phyloP scores from a whole-genome alignment of 345 rosid species.

The Balakata baccata region DNA sequence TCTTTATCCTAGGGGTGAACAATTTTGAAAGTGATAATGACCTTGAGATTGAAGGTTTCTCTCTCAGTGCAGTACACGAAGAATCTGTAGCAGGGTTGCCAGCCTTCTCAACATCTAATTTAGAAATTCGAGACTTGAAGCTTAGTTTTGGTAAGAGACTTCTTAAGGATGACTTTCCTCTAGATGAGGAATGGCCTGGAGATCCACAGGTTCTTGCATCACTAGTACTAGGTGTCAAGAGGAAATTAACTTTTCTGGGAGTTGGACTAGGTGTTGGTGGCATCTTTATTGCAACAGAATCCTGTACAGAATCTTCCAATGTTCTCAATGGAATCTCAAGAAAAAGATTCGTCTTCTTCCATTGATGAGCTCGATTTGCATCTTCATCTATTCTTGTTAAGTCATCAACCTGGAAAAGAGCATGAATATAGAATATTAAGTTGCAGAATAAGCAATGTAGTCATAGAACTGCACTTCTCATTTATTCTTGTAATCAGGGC shows the following conservation, averaged over 20 bases:
- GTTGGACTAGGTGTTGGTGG: slow-evolving; percentile 74
- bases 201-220: slow-evolving; percentile 41
- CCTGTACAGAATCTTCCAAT: slow-evolving; percentile 42
- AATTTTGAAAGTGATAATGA: slow-evolving; percentile 76
- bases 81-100: slow-evolving; percentile 34
- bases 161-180: slow-evolving; percentile 61
- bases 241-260: slow-evolving; percentile 78
- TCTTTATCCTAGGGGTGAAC: slow-evolving; percentile 73
- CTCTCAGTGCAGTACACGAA: slow-evolving; percentile 39
- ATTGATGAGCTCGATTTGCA: slow-evolving; percentile 35
- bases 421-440: slow-evolving; percentile 13
- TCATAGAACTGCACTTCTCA: slow-evolving; percentile 3
- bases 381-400: slow-evolving; percentile 48
- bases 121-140: slow-evolving; percentile 53
- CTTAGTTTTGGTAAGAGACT: slow-evolving; percentile 55
- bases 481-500: background rate
- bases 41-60: slow-evolving; percentile 67
- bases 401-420: slow-evolving; percentile 45
- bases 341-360: slow-evolving; percentile 67
- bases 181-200: slow-evolving; percentile 50
- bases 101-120: slow-evolving; percentile 54
- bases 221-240: slow-evolving; percentile 50
- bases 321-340: slow-evolving; percentile 74
- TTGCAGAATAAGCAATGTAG: slow-evolving; percentile 15
- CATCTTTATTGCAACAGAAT: slow-evolving; percentile 55